Evolutionary conservation across 129 eudicot genomes (phyloP).

Genomic region (Artemisia annua): DNA sequence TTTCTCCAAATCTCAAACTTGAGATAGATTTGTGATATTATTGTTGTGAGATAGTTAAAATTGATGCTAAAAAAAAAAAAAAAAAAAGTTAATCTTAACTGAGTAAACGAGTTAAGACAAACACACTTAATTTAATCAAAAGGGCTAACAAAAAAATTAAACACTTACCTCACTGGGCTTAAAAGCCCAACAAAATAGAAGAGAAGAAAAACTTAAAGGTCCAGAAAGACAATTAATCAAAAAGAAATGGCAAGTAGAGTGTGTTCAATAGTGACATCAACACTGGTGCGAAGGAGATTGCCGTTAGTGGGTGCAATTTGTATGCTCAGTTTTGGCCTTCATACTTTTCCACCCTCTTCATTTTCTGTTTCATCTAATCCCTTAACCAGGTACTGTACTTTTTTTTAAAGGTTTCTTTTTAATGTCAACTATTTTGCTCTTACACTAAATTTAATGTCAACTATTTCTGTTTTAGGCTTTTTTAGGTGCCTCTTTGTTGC

Average conservation of each 20-base stretch:
- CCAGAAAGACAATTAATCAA: neutral
- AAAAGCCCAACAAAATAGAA: conserved; percentile 17
- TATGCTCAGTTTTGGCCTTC: conserved; percentile 69
- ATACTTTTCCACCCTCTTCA: conserved; percentile 57
- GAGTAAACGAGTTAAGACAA: no score
- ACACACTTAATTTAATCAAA: no score
- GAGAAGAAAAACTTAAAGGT: neutral
- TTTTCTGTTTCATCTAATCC: conserved; percentile 44
- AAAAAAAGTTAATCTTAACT: no score
- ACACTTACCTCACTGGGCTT: neutral
- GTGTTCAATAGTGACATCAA: conserved; percentile 50
- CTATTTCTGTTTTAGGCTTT: neutral
- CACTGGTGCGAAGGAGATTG: conserved; percentile 54
- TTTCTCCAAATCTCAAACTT: no score
- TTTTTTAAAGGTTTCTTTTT: conserved; percentile 24
- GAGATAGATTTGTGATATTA: no score
- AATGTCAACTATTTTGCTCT: neutral
- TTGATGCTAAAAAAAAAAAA: no score
- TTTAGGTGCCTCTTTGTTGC: no score
- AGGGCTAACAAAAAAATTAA: neutral
- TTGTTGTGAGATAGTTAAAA: no score
- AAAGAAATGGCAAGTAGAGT: conserved; percentile 26
- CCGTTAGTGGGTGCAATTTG: conserved; percentile 91
- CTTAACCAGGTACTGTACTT: conserved; percentile 50
- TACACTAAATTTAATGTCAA: neutral